These are phyloP conservation scores for Setomelanomma holmii DNA, from an alignment of 2,329 filamentous ascomycete species.

Conservation along the genomic window DNA sequence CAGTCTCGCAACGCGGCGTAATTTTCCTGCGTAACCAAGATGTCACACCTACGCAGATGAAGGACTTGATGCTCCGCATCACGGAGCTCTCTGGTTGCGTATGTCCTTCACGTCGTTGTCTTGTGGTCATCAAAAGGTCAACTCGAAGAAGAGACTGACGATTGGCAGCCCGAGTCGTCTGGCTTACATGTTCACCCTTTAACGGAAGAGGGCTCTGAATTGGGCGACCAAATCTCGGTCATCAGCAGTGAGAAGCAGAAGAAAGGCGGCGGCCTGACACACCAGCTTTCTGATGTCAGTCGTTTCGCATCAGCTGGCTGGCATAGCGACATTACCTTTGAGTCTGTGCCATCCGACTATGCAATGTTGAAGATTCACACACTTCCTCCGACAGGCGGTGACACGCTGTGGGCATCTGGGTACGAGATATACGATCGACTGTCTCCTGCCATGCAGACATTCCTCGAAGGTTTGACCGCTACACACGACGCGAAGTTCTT, in stretches of 20 bases:
- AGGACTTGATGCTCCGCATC: slow-evolving; percentile 67
- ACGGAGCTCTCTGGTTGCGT: slow-evolving; percentile 63
- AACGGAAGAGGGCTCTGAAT: slow-evolving; percentile 57
- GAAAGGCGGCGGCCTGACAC: slow-evolving; percentile 36
- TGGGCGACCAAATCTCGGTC: slow-evolving; percentile 49
- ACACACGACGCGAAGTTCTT: slow-evolving; percentile 50
- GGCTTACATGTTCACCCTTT: slow-evolving; percentile 38
- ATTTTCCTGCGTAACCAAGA: slow-evolving; percentile 73
- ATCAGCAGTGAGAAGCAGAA: slow-evolving; percentile 47
- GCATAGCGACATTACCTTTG: slow-evolving; percentile 58
- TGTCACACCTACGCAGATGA: slow-evolving; percentile 65
- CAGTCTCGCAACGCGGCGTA: slow-evolving; percentile 72
- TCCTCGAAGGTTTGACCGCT: slow-evolving; percentile 57
- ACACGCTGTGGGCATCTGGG: slow-evolving; percentile 48
- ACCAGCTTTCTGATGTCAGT: slow-evolving; percentile 53
- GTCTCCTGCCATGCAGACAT: slow-evolving; percentile 55
- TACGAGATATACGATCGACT: slow-evolving; percentile 60
- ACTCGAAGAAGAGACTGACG: slow-evolving; percentile 12
- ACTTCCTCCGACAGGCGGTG: slow-evolving; percentile 42
- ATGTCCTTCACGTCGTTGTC: no score
- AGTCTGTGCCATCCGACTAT: slow-evolving; percentile 51
- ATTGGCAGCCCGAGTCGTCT: slow-evolving; percentile 31
- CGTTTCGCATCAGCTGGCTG: slow-evolving; percentile 56
- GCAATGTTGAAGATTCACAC: slow-evolving; percentile 46
- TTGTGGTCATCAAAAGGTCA: no score